Evolutionary conservation across 106 monocot genomes (phyloP), one percentile per base, ranked within the genome.

Genomic region (Cymbidium sinense): DNA sequence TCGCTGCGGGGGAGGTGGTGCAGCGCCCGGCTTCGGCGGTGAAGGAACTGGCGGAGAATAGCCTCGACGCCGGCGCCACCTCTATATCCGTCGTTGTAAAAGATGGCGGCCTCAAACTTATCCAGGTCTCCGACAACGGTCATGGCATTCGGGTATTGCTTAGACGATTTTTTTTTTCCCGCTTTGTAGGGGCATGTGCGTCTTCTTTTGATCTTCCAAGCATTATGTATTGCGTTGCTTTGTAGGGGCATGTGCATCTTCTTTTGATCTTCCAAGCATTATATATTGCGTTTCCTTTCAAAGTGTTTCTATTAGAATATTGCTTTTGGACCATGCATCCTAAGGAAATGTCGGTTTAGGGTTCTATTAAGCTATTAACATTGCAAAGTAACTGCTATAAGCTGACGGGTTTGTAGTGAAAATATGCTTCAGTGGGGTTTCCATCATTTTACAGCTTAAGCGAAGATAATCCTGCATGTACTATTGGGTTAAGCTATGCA

Each of bases 11-110:
- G 47, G 99, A 95, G 86, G 99, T 99, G 33, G 92, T 99, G 82
- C 99, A 95, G 89, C 87, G 95, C 25, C 95, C 92, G 33, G 78
- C 79, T 25, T 82, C 95, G 61, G 95, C 90, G 28, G 94, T 99
- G 83, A 99, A 99, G 85, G 99, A 99, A 84, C 90, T 99, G 29
- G 86, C 95, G 30, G 99, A 99, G 95, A 95, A 95, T 84, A 90
- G 92, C 81, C 90, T 99, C 80, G 95, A 99, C 87, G 99, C 95
- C 17, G 95, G 87, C 61, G 85, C 99, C 77, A 87, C 92, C 58
- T 90, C 92, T 78, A 70, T 94, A 76, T 94, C 92, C 70, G 92
- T 99, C 75, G 82, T 88, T 73, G 87, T 99, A 41, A 93, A 94
- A 81, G 96, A 93, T 75, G 93, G 94, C 5, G 91, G 94, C 34